A percentile compares a stretch with the other conserved stretches of the same genome.
Conservation (phyloP, 148 eudicot species). For the Silene latifolia region DNA sequence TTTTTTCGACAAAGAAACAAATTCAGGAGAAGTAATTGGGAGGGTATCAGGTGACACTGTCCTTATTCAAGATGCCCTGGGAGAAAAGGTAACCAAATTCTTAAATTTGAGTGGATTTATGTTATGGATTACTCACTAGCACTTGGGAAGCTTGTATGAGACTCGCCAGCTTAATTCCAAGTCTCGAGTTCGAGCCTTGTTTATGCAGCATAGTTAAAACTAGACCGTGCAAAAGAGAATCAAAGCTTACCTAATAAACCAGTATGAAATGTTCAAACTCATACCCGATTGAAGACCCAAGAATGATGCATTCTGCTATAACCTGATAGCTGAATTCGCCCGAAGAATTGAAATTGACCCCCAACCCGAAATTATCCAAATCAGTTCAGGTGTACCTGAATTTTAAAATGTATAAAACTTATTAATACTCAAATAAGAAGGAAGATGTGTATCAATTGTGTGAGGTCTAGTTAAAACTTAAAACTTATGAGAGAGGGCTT, state of each 20-base stretch:
- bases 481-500: not conserved
- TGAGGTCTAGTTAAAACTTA: no score
- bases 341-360: not conserved
- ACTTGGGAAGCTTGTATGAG: not conserved
- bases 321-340: not conserved
- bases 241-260: not conserved
- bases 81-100: slow-evolving; percentile 55
- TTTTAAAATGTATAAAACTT: not conserved
- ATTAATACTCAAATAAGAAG: no score
- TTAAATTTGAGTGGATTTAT: not conserved
- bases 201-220: not conserved
- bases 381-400: not conserved
- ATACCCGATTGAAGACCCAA: not conserved
- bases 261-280: not conserved
- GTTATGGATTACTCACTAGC: no score
- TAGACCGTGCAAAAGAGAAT: not conserved
- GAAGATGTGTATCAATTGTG: not conserved
- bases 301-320: not conserved
- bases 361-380: not conserved
- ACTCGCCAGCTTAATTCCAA: not conserved
- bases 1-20: slow-evolving; percentile 71
- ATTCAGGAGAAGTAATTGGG: slow-evolving; percentile 74
- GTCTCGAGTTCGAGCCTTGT: not conserved
- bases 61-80: slow-evolving; percentile 72
- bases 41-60: slow-evolving; percentile 81